These are phyloP conservation scores for Cladophialophora carrionii DNA, from an alignment of 2,329 filamentous ascomycete species.

Conservation along the genomic window DNA sequence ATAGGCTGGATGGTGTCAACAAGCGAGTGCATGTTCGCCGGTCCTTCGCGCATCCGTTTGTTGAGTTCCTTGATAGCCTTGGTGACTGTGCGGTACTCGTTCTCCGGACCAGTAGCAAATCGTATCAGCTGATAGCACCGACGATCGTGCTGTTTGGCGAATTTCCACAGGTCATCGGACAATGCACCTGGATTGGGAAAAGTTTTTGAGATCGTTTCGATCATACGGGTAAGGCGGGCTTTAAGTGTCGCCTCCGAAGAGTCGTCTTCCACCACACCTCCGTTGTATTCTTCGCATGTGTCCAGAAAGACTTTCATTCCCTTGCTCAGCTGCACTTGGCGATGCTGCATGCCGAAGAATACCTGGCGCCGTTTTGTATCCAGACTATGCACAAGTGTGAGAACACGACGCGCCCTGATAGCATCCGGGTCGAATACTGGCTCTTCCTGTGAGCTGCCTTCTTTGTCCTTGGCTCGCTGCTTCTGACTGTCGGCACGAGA, in stretches of 20 bases:
- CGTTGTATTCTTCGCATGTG: constrained; percentile 87
- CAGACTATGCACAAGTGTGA: constrained; percentile 78
- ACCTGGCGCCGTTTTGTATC: constrained; percentile 79
- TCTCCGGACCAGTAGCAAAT: constrained; percentile 80
- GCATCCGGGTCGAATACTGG: constrained; percentile 55
- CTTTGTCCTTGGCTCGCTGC: constrained; percentile 52
- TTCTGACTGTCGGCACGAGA: constrained; percentile 53
- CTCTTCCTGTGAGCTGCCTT: constrained; percentile 44
- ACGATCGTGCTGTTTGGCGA: constrained; percentile 87
- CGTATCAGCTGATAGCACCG: constrained; percentile 86
- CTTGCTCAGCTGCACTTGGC: constrained; percentile 73
- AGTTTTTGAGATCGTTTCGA: constrained; percentile 72
- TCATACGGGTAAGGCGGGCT: constrained; percentile 69
- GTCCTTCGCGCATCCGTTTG: constrained; percentile 73
- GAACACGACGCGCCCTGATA: constrained; percentile 79
- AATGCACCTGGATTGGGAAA: constrained; percentile 76
- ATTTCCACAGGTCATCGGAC: constrained; percentile 79
- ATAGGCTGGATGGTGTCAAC: constrained; percentile 81
- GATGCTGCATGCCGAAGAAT: constrained; percentile 81
- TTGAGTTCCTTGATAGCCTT: constrained; percentile 88
- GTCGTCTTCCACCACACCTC: constrained; percentile 76
- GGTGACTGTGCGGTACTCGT: constrained; percentile 87
- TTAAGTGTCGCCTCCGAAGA: constrained; percentile 68
- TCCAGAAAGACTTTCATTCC: constrained; percentile 77
- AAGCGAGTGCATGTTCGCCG: constrained; percentile 53